These are phyloP conservation scores for Rhododendron ovatum DNA, from an alignment of 148 eudicot species.

Conservation along the genomic window DNA sequence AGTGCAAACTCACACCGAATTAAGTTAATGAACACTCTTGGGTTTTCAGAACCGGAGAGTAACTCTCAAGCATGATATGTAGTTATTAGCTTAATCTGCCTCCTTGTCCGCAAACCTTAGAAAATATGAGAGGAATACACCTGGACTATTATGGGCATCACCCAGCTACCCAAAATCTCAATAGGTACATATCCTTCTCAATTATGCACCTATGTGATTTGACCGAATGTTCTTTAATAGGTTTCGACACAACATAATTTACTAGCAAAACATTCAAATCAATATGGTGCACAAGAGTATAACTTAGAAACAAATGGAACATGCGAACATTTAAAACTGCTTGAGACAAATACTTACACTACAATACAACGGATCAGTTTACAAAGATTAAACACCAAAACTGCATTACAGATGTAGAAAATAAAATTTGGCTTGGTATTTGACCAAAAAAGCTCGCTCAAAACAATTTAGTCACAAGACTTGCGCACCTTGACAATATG, in stretches of 20 bases:
- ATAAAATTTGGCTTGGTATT: not conserved
- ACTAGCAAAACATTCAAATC: not conserved
- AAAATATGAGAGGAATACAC: not conserved
- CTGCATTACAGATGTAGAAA: not conserved
- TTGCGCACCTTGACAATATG: not conserved
- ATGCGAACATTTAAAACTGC: not conserved
- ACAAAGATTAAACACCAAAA: not conserved
- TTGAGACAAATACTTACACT: not conserved
- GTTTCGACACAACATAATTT: not conserved
- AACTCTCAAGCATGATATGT: not conserved
- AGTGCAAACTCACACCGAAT: not conserved
- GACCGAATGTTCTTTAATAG: not conserved
- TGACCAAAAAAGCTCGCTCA: not conserved
- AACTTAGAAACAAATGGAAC: not conserved
- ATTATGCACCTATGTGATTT: not conserved
- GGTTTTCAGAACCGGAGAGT: not conserved
- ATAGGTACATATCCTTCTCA: not conserved
- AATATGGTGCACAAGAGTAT: not conserved
- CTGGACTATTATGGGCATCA: not conserved
- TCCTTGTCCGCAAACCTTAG: not conserved
- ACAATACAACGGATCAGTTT: not conserved
- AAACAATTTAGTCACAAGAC: not conserved
- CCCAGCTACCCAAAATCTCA: not conserved
- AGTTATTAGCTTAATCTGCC: not conserved
- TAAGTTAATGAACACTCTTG: not conserved